Evolutionary conservation across 2,329 filamentous ascomycete species (phyloP).

Genomic region (Epichloe bromicola): DNA sequence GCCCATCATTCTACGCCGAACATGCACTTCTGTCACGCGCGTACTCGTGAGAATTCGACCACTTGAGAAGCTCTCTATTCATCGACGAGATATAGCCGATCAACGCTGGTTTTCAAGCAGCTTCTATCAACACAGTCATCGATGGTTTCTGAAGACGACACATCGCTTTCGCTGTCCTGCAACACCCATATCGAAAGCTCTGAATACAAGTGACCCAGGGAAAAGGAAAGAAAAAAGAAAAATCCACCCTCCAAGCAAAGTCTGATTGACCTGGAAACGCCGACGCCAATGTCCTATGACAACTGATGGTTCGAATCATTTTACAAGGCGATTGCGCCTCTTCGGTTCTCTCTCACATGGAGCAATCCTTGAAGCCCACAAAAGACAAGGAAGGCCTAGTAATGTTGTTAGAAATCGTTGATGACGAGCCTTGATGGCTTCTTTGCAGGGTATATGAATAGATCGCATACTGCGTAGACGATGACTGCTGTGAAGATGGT

Average conservation of each 20-base stretch:
- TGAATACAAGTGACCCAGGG: not conserved
- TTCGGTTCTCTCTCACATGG: constrained; percentile 68
- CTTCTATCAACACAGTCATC: not conserved
- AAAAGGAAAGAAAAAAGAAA: not conserved
- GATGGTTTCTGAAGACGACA: not conserved
- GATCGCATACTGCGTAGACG: constrained; percentile 69
- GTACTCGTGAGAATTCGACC: not conserved
- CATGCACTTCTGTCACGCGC: no score
- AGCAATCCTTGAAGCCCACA: constrained; percentile 82
- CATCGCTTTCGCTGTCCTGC: not conserved
- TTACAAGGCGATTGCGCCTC: constrained; percentile 69
- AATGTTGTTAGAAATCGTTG: not conserved
- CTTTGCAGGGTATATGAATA: not conserved
- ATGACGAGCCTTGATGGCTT: no score
- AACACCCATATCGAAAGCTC: not conserved
- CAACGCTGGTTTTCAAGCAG: not conserved
- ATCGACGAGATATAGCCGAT: not conserved
- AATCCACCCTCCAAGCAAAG: not conserved
- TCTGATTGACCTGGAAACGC: constrained; percentile 3
- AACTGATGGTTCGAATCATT: not conserved
- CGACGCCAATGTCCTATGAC: constrained; percentile 2
- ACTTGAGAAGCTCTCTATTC: not conserved
- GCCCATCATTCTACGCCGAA: no score
- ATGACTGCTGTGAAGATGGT: constrained; percentile 81
- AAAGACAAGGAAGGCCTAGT: constrained; percentile 76